Evolutionary conservation across 257 asterid genomes (phyloP), one percentile per base, ranked within the genome.

Genomic region (Solanum virginianum): DNA sequence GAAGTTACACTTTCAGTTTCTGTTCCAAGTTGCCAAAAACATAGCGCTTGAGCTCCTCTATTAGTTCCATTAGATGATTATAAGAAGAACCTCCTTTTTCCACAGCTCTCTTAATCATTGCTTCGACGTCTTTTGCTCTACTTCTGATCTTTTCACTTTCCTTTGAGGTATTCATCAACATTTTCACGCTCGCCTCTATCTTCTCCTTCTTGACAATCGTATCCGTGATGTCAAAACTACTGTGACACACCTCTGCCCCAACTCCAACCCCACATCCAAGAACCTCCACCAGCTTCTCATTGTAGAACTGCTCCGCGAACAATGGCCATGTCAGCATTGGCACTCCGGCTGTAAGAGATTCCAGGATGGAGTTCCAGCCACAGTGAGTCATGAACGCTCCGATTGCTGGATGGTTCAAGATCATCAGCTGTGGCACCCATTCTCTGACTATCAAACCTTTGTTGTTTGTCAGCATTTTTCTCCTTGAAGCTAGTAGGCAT

Each of bases 301-400:
- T 87, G 82, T 85, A 87, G 69, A 89, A 87, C 39, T 85, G 88
- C 65, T 89, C 90, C 0, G 90, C 85, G 24, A 81, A 89, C 11
- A 89, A 11, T 2, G 90, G 91, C 89, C 91, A 87, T n/a, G 91
- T 87, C n/a, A 85, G 87, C 71, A 85, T 22, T 1, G 91, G 89
- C 16, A 89, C 89, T 2, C 91, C 86, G 1, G 85, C 83, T 6
- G 82, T 75, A 2, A 89, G 22, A 16, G 86, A 86, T 84, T 89
- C 90, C 5, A 87, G 65, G 2, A 13, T 62, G 15, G 90, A 89
- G 16, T 87, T 89, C 91, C 91, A 89, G 12, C 90, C 90, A 32
- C 91, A 89, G 11, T 87, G 89, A 13, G 86, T 89, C 86, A 89
- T 17, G 80, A 89, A 89, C 4, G 81, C 90, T 18, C 91, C 86